phyloP scores from a whole-genome alignment of 176 grass and related monocot genomes.

The Ampelocalamus luodianensis region DNA sequence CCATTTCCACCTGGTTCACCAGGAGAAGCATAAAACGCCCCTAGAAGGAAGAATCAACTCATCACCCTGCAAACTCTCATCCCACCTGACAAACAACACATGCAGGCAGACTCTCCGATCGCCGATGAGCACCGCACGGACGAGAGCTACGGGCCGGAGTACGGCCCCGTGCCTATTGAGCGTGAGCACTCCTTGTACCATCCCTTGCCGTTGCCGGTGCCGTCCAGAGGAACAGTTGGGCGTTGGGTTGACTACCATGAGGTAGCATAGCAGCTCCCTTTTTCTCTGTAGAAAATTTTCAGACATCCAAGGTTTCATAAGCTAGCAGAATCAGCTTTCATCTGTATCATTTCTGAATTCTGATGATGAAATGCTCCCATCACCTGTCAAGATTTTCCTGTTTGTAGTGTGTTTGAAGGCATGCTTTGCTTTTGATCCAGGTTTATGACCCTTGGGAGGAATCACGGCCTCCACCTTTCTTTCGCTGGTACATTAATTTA shows the following conservation, averaged over 20 bases:
- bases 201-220: background rate
- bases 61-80: background rate
- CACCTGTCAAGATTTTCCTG: background rate
- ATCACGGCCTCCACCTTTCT: too few species aligned
- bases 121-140: background rate
- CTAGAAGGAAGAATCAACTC: background rate
- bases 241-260: too few species aligned
- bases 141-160: background rate
- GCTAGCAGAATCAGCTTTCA: background rate
- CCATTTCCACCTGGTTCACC: background rate
- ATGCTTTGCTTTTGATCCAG: too few species aligned
- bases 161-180: background rate
- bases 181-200: background rate
- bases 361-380: background rate
- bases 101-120: background rate
- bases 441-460: too few species aligned
- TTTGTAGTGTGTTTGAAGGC: background rate
- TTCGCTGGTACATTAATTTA: too few species aligned
- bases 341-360: background rate
- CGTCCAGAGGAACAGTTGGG: too few species aligned
- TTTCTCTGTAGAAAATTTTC: background rate
- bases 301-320: background rate
- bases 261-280: background rate
- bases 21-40: background rate
- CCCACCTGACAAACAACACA: background rate